Evolutionary conservation across 1,139 yeast species (phyloP).

Genomic region (Candida dubliniensis): DNA sequence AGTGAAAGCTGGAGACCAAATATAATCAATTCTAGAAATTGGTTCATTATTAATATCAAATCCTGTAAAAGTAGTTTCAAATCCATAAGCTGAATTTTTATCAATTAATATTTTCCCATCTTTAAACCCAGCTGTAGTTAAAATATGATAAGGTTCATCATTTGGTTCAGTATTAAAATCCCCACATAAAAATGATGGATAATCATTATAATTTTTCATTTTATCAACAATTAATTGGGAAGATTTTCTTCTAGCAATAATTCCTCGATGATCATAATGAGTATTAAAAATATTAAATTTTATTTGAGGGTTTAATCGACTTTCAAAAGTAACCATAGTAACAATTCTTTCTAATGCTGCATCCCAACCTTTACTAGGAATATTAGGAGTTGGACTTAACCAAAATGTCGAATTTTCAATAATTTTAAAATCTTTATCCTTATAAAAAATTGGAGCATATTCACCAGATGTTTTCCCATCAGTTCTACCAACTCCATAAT

Average conservation of each 20-base stretch:
- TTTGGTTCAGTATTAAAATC: constrained; percentile 58
- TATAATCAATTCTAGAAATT: constrained; percentile 45
- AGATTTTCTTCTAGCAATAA: constrained; percentile 45
- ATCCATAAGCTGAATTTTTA: constrained; percentile 36
- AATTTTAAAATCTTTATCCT: constrained; percentile 29
- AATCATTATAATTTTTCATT: constrained; percentile 37
- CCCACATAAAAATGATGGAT: constrained; percentile 47
- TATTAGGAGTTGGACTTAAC: constrained; percentile 42
- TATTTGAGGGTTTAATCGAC: constrained; percentile 21
- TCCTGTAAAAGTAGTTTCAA: constrained; percentile 47
- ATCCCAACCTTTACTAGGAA: constrained; percentile 43
- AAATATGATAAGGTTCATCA: constrained; percentile 48
- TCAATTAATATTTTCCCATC: constrained; percentile 30
- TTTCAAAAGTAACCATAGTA: constrained; percentile 38
- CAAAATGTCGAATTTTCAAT: constrained; percentile 40
- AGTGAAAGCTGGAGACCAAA: constrained; percentile 38
- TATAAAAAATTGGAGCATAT: constrained; percentile 44
- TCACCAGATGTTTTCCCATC: constrained; percentile 48
- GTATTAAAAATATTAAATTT: constrained; percentile 52
- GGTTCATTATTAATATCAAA: constrained; percentile 31
- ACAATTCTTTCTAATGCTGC: constrained; percentile 45
- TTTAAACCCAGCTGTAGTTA: constrained; percentile 34
- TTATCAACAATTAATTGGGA: constrained; percentile 47
- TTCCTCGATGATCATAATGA: constrained; percentile 59
- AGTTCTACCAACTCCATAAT: constrained; percentile 51